A percentile compares a stretch with the other conserved stretches of the same genome.
phyloP scores from a whole-genome alignment of 345 rosid genomes.

The Eucalyptus sideroxylon region DNA sequence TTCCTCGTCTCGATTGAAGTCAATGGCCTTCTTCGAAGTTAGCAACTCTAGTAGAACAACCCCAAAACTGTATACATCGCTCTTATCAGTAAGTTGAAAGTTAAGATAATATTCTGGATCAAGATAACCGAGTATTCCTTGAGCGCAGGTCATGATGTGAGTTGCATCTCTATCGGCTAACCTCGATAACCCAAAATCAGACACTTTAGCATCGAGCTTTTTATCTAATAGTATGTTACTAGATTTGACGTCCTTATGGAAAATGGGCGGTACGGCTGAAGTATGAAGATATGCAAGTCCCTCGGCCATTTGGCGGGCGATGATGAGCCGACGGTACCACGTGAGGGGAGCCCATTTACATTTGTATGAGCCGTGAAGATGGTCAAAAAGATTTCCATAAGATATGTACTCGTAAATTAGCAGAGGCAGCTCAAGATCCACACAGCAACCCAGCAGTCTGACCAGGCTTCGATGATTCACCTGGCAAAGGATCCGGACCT shows the following conservation, averaged over 20 bases:
- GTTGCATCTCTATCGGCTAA: constrained; percentile 25
- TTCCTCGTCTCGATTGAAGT: constrained; percentile 39
- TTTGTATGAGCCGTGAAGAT: constrained; percentile 3
- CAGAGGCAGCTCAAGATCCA: constrained; percentile 43
- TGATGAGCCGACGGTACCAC: constrained; percentile 25
- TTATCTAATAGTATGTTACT: constrained; percentile 48
- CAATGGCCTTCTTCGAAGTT: constrained; percentile 34
- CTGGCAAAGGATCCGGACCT: constrained; percentile 53
- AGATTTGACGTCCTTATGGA: constrained; percentile 40
- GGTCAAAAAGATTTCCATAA: constrained; percentile 37
- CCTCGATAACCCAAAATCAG: constrained; percentile 49
- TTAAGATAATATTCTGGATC: constrained; percentile 54
- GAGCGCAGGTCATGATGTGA: constrained; percentile 45
- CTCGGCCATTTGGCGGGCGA: constrained; percentile 47
- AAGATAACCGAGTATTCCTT: constrained; percentile 48
- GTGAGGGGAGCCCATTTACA: background rate
- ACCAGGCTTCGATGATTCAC: constrained; percentile 46
- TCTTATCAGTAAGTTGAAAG: constrained; percentile 47
- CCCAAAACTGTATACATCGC: constrained; percentile 57
- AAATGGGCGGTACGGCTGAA: constrained; percentile 40
- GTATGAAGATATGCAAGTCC: constrained; percentile 47
- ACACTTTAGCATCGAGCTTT: constrained; percentile 35
- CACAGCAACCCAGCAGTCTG: constrained; percentile 19
- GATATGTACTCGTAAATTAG: constrained; percentile 44
- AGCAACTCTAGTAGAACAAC: constrained; percentile 44